Evolutionary conservation across 1,139 yeast species (phyloP), one percentile per base, ranked within the genome.

Genomic region (Wickerhamomyces sp.): DNA sequence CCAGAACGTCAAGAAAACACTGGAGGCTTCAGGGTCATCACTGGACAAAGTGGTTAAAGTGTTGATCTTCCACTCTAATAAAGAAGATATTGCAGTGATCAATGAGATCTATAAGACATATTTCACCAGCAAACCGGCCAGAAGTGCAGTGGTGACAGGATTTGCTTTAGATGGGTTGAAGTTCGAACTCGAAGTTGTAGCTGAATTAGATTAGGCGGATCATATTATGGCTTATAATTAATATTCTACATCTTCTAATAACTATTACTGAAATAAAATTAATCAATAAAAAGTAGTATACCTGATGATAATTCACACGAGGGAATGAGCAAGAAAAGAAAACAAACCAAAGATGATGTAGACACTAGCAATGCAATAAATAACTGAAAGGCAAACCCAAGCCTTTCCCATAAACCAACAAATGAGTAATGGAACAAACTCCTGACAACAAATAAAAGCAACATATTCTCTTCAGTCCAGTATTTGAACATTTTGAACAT

Each of bases 31-130:
- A 28, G 79, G 78, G 3, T 65, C 79, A 1, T 62, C 70, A n/a
- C 39, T 72, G 30, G 75, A 70, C 45, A 65, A 67, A 44, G 77
- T 70, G 10, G 55, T 76, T 55, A 76, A 76, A 60, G 79, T 74
- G 8, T 58, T 72, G 46, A 64, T 75, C 50, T 75, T 74, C 57
- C 65, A 76, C 39, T 61, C 68, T 30, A 68, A 73, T 50, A 65
- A 68, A 36, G 61, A 61, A 33, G 70, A 74, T 54, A 66, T 72
- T 28, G 58, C 67, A 19, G 60, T 56, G 25, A 67, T 76, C 53
- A 76, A 75, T 55, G 58, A 64, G 40, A 67, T 76, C 30, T 76
- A 76, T 55, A 67, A 63, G 18, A 61, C 67, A 47, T 63, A 69
- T 54, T 72, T 76, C 55, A 60, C 65, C 3, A 65, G 65, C 39